Evolutionary conservation across 1,284 basidiomycete species (phyloP), one percentile per base, ranked within the genome.

Genomic region (Volvariella surrecta): DNA sequence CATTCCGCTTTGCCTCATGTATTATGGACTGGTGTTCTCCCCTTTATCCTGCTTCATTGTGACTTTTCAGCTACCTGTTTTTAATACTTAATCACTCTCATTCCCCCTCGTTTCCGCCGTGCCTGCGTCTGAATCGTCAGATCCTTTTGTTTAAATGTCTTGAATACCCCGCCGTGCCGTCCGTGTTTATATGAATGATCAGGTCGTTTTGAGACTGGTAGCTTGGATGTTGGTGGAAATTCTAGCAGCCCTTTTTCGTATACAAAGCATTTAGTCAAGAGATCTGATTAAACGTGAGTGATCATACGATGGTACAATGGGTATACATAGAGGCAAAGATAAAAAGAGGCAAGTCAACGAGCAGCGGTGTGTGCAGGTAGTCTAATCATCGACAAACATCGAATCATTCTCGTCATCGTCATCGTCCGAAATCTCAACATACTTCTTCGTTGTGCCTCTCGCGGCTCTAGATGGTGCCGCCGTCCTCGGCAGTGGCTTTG

Each of bases 351-450:
- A 40, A 18, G 10, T 18, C 17, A 40, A 13, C 8, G 41, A 22
- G 43, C 38, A 21, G 15, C 34, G 15, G 30, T 31, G 15, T 31
- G 30, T 15, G 30, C 30, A 19, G 32, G 10, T 43, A 19, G 2
- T 62, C 60, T n/a, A n/a, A 19, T 58, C 61, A 43, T 62, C 62
- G n/a, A 62, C 53, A 52, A 68, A 69, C 57, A 67, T 58, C 21
- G 62, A 66, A 13, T 52, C 55, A 28, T 64, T 61, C 37, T 52
- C 59, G 2, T 57, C 62, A 4, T 64, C 66, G 15, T 67, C 70
- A 22, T 68, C 67, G 45, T 70, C 68, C 3, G 71, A 72, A 22
- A 76, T 63, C 49, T 77, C 76, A 15, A 78, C 62, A 54, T 79
- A 79, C 48, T 73, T 70, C 61, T 71, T 73, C 17, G 59, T 46